A percentile compares a stretch with the other conserved stretches of the same genome.
These are phyloP conservation scores for Aspergillus haitiensis DNA, from an alignment of 495 filamentous ascomycete species.

Conservation along the genomic window DNA sequence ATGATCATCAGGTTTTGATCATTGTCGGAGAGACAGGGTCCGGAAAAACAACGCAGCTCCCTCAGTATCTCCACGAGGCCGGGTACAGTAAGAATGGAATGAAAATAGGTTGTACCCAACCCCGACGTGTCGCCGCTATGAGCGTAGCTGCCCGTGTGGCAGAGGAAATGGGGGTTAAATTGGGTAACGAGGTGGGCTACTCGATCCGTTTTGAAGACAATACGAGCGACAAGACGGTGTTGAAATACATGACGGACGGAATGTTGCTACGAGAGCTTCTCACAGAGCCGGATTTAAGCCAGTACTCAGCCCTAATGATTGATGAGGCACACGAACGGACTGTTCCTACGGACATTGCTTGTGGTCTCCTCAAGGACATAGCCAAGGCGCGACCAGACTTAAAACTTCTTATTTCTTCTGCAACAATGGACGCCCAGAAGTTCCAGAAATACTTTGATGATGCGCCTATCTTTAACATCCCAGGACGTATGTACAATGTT, in stretches of 20 bases:
- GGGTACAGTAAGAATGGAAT: constrained; percentile 79
- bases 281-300: constrained; percentile 79
- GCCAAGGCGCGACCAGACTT: constrained; percentile 82
- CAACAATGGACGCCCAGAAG: constrained; percentile 93
- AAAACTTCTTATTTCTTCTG: constrained; percentile 90
- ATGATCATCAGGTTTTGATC: constrained; percentile 78
- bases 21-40: constrained; percentile 88
- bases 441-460: constrained; percentile 93
- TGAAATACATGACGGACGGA: constrained; percentile 98
- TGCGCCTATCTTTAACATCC: constrained; percentile 94
- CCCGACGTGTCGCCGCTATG: constrained; percentile 95
- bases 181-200: constrained; percentile 94
- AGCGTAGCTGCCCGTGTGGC: constrained; percentile 92
- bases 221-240: constrained; percentile 86
- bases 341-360: constrained; percentile 85
- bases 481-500: constrained; percentile 85
- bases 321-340: constrained; percentile 97
- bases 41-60: constrained; percentile 87
- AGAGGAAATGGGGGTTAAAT: constrained; percentile 87
- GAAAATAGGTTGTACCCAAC: constrained; percentile 64
- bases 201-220: constrained; percentile 94
- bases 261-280: constrained; percentile 93
- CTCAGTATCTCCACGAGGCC: constrained; percentile 82
- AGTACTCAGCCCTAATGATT: constrained; percentile 92
- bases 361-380: constrained; percentile 90